Evolutionary conservation across 2,329 filamentous ascomycete species (phyloP), one percentile per base, ranked within the genome.

Genomic region (Trichoderma sp.): DNA sequence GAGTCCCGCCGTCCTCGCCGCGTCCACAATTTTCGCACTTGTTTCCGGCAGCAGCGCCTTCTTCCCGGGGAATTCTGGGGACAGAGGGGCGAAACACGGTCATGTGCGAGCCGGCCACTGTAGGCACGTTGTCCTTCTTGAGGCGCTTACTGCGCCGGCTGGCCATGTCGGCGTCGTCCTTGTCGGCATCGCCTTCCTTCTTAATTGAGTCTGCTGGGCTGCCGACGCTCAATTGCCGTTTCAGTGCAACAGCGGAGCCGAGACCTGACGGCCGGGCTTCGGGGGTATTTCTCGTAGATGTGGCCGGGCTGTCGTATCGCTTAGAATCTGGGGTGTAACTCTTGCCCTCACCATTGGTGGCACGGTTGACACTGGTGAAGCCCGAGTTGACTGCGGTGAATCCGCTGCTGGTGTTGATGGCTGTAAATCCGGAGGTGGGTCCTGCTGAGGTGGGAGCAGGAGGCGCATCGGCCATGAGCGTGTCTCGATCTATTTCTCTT

Each of bases 51-150:
- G 76, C 72, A 10, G 77, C 73, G 27, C 78, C 71, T 67, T 88
- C 86, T 67, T 88, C 87, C 65, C 86, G 83, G 22, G 85, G 84
- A 68, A 89, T 83, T 70, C 88, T 86, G 19, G 90, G 92, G 17
- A 90, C 89, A 29, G 91, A 90, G 67, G 94, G 92, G 64, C 94
- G 92, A 76, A 97, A 93, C 74, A 94, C 88, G 70, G 92, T 95
- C 93, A 98, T 98, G 80, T 98, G 93, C 63, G 94, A 98, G 65
- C 95, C 95, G 71, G 93, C 93, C 72, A 99, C 93, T 37, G 92
- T 97, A 52, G 94, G 93, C 39, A 90, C 86, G 52, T 84, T 82
- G 79, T 88, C 86, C 68, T 96, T 97, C 79, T 95, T 97, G 13
- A 97, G 84, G 52, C 95, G 89, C 81, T 99, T 99, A 79, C 94